These are phyloP conservation scores for Ceratobasidium sp. DNA, from an alignment of 1,284 basidiomycete species.

Conservation along the genomic window DNA sequence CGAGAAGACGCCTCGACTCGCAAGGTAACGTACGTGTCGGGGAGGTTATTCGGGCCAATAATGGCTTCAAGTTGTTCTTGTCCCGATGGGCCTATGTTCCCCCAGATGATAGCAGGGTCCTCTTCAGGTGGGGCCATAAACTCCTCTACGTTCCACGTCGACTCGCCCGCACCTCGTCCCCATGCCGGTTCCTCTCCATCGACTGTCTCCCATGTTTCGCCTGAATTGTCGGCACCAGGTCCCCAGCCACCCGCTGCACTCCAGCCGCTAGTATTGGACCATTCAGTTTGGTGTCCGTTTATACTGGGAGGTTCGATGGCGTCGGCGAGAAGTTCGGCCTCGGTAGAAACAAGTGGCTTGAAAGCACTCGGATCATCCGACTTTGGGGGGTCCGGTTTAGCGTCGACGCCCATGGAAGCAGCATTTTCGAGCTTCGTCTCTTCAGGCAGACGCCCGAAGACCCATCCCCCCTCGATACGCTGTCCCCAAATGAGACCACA, in stretches of 20 bases:
- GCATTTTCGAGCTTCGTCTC: neutral
- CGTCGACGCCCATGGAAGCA: neutral
- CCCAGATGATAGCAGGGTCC: conserved; percentile 29
- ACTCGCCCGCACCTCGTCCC: neutral
- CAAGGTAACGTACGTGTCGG: conserved; percentile 35
- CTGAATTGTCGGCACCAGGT: neutral
- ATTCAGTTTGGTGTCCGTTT: conserved; percentile 35
- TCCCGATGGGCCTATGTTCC: conserved; percentile 20
- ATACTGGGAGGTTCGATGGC: conserved; percentile 35
- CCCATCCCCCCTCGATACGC: conserved; percentile 20
- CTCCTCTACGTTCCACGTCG: conserved; percentile 19
- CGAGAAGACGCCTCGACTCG: conserved; percentile 35
- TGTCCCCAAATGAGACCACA: conserved; percentile 35
- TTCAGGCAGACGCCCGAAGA: conserved; percentile 19
- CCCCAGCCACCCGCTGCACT: conserved; percentile 12
- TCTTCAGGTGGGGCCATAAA: conserved; percentile 23
- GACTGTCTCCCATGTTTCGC: neutral
- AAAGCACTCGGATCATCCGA: neutral
- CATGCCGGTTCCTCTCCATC: neutral
- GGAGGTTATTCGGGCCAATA: conserved; percentile 32
- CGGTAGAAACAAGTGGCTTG: conserved; percentile 12
- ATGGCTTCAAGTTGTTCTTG: conserved; percentile 27
- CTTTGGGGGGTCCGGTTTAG: neutral
- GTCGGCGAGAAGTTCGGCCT: conserved; percentile 21
- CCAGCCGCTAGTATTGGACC: neutral